Conservation (phyloP, 2,329 filamentous ascomycete species). For the Triangularia verruculosa region DNA sequence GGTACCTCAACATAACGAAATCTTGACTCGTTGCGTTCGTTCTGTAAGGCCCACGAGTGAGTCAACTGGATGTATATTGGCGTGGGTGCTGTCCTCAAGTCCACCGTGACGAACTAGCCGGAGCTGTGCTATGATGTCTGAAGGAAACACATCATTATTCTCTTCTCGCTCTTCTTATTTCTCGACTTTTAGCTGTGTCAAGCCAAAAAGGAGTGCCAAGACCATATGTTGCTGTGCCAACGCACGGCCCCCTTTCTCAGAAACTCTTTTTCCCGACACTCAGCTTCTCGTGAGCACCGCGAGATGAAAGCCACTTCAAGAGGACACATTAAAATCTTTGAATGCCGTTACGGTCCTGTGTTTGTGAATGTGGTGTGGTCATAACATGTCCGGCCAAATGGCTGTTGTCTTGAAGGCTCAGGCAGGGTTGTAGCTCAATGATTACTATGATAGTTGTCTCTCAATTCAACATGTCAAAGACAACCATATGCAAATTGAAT, state of each 20-base stretch:
- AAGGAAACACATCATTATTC: too few species aligned
- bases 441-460: background rate
- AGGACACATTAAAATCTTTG: background rate
- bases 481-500: background rate
- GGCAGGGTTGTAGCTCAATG: background rate
- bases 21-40: too few species aligned
- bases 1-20: too few species aligned
- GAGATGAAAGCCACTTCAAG: background rate
- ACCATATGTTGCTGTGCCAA: background rate
- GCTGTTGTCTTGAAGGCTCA: background rate
- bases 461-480: background rate
- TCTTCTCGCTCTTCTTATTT: too few species aligned
- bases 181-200: too few species aligned
- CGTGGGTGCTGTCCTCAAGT: too few species aligned
- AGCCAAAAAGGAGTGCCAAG: background rate
- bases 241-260: background rate
- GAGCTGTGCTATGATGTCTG: too few species aligned
- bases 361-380: background rate
- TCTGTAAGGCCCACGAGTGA: too few species aligned
- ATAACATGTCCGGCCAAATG: background rate
- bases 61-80: too few species aligned
- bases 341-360: background rate
- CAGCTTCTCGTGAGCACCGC: background rate
- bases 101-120: too few species aligned
- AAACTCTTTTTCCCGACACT: background rate